Evolutionary conservation across 2,329 filamentous ascomycete species (phyloP).

Genomic region (Nakataea oryzae): DNA sequence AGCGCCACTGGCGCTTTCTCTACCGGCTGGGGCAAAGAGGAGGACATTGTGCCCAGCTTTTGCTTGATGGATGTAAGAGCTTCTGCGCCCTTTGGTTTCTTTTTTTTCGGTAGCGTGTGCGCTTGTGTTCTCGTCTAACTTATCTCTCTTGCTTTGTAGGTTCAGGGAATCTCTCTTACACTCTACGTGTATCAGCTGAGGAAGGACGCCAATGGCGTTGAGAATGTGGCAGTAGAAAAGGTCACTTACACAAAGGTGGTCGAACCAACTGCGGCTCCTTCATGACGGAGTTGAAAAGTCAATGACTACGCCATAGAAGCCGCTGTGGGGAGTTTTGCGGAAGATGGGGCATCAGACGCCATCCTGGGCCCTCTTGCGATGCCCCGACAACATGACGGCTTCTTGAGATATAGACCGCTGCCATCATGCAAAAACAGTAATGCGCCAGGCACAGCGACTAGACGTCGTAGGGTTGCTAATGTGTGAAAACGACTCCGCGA

Average conservation of each 20-base stretch:
- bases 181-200: constrained; percentile 87
- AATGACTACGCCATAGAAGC: too few relatives aligned
- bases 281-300: constrained; percentile 18
- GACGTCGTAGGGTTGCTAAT: not conserved
- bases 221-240: constrained; percentile 77
- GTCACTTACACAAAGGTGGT: constrained; percentile 75
- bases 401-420: not conserved
- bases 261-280: constrained; percentile 42
- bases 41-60: constrained; percentile 81
- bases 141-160: constrained; percentile 38
- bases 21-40: constrained; percentile 45
- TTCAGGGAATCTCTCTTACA: constrained; percentile 91
- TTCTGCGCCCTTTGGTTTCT: constrained; percentile 16
- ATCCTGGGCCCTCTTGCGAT: too few relatives aligned
- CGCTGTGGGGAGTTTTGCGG: not conserved
- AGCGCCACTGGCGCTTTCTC: constrained; percentile 55
- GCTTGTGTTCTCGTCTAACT: constrained; percentile 9
- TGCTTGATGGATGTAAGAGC: constrained; percentile 88
- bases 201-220: constrained; percentile 65
- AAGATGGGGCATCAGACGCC: not conserved
- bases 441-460: not conserved
- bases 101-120: not conserved
- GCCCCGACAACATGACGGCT: too few relatives aligned
- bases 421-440: not conserved
- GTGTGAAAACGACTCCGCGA: not conserved